Conservation (phyloP, 1,284 basidiomycete species). For the Sporisorium reilianum region DNA sequence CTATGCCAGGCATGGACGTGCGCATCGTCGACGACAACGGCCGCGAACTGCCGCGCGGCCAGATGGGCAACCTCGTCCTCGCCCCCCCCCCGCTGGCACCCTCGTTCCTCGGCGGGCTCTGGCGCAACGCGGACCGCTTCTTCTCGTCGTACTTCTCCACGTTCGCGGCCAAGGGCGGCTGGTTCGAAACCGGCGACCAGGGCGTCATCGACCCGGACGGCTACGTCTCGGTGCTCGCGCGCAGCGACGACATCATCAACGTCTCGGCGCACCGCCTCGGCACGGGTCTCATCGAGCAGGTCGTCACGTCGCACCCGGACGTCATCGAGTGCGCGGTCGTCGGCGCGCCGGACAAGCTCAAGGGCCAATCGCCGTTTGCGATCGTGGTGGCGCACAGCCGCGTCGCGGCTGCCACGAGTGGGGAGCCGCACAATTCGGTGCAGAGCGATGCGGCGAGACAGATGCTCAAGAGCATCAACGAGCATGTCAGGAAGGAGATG, state of each 20-base stretch:
- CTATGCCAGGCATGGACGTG: conserved; percentile 65
- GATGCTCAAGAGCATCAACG: conserved; percentile 61
- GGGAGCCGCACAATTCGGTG: conserved; percentile 26
- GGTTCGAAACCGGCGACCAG: conserved; percentile 66
- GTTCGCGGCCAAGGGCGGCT: conserved; percentile 62
- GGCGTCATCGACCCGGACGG: conserved; percentile 61
- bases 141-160: conserved; percentile 58
- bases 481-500: conserved; percentile 60
- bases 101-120: conserved; percentile 60
- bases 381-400: conserved; percentile 51
- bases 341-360: conserved; percentile 63
- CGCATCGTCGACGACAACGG: conserved; percentile 65
- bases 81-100: conserved; percentile 55
- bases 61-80: conserved; percentile 66
- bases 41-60: conserved; percentile 48
- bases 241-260: conserved; percentile 63
- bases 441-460: conserved; percentile 28
- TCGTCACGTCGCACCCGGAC: conserved; percentile 48
- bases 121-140: conserved; percentile 60
- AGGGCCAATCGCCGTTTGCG: conserved; percentile 67
- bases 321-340: conserved; percentile 66
- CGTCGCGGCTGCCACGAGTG: conserved; percentile 27
- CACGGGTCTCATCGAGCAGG: conserved; percentile 64
- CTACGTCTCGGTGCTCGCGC: conserved; percentile 62
- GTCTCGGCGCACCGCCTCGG: conserved; percentile 64